A percentile compares a stretch with the other conserved stretches of the same genome.
Evolutionary conservation across 2,329 filamentous ascomycete species (phyloP).

Genomic region (Myriosclerotinia scirpicola): DNA sequence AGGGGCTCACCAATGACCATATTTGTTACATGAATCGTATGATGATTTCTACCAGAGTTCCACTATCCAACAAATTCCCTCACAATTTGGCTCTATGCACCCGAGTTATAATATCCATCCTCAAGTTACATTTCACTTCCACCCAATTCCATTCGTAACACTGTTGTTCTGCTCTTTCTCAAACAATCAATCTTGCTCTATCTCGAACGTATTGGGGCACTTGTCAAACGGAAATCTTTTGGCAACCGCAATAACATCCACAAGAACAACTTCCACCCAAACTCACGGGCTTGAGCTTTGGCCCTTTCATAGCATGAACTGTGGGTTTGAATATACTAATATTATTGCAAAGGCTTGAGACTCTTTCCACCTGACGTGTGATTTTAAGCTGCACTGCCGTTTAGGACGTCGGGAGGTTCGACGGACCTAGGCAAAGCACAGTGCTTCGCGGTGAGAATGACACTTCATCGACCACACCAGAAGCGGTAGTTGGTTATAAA

Average conservation of each 20-base stretch:
- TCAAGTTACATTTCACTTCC: too few relatives aligned
- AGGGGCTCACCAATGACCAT: neutral
- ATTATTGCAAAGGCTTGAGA: too few relatives aligned
- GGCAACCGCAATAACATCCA: neutral
- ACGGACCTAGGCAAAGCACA: too few relatives aligned
- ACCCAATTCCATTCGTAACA: too few relatives aligned
- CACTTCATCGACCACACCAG: too few relatives aligned
- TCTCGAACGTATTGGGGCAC: neutral
- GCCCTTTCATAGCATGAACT: too few relatives aligned
- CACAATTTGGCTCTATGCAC: neutral
- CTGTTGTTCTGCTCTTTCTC: neutral
- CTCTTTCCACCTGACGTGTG: too few relatives aligned
- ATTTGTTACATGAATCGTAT: neutral
- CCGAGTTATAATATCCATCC: too few relatives aligned
- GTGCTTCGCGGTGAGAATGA: too few relatives aligned
- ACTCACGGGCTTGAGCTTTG: too few relatives aligned
- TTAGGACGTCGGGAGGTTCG: neutral
- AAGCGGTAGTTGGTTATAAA: neutral
- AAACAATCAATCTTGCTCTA: neutral
- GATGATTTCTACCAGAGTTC: neutral
- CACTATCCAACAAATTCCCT: neutral
- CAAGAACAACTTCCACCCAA: neutral
- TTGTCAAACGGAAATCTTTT: neutral
- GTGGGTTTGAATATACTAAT: too few relatives aligned
- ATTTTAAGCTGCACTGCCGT: too few relatives aligned